Evolutionary conservation across 129 eudicot genomes (phyloP).

Genomic region (Escallonia herrerae): DNA sequence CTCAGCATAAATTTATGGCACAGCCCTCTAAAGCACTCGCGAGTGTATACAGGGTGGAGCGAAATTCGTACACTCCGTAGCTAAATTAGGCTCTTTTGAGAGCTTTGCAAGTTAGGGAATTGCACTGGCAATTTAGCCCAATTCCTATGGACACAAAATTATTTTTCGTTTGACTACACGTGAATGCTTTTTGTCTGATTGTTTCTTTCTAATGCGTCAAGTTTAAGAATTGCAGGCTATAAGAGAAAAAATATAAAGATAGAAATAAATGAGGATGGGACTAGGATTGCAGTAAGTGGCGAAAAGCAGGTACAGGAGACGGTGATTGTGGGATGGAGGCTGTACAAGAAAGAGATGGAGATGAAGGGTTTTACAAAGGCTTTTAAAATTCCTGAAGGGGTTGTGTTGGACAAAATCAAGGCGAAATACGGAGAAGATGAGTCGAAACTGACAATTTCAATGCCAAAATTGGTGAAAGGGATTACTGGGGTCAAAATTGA

Average conservation of each 20-base stretch:
- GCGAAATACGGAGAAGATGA: slow-evolving; percentile 31
- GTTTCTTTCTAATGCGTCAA: not conserved
- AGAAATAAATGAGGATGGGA: slow-evolving; percentile 43
- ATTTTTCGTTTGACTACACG: too few species aligned
- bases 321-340: slow-evolving; percentile 24
- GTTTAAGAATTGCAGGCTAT: slow-evolving; percentile 21
- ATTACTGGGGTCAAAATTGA: slow-evolving; percentile 24
- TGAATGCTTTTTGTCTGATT: too few species aligned
- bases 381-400: slow-evolving; percentile 39
- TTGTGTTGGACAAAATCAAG: slow-evolving; percentile 35
- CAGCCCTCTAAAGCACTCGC: too few species aligned
- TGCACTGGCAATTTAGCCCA: too few species aligned
- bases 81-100: too few species aligned
- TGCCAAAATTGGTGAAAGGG: slow-evolving; percentile 33
- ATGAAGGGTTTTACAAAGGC: slow-evolving; percentile 25
- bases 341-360: slow-evolving; percentile 19
- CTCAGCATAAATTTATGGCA: too few species aligned
- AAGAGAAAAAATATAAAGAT: slow-evolving; percentile 25
- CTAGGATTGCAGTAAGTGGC: slow-evolving; percentile 21
- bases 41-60: too few species aligned
- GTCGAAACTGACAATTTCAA: slow-evolving; percentile 23
- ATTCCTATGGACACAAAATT: too few species aligned
- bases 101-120: too few species aligned
- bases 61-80: too few species aligned
- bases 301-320: slow-evolving; percentile 32